Percentiles rank a stretch among this genome's conserved stretches.
phyloP scores from a whole-genome alignment of 2,329 filamentous ascomycete genomes.

The Aureobasidium sp. region DNA sequence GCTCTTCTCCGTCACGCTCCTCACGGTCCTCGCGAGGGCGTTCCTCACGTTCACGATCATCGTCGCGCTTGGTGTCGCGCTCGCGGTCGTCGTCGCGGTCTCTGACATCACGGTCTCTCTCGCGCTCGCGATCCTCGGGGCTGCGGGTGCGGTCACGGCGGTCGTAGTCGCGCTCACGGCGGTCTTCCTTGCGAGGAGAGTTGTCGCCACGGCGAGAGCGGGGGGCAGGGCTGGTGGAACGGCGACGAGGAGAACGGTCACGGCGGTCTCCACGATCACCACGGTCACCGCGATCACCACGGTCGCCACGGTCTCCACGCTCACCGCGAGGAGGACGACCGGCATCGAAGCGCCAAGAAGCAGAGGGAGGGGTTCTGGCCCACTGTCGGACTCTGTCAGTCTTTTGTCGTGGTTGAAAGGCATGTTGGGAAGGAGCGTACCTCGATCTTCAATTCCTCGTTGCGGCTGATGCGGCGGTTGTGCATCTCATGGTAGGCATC shows the following conservation, averaged over 20 bases:
- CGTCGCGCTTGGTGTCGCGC: conserved; percentile 64
- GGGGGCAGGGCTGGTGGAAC: conserved; percentile 61
- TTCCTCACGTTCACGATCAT: conserved; percentile 43
- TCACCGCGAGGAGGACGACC: conserved; percentile 34
- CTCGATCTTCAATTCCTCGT: conserved; percentile 96
- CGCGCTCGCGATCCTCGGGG: conserved; percentile 57
- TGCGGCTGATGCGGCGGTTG: conserved; percentile 94
- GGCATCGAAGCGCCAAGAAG: conserved; percentile 96
- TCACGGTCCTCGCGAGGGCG: conserved; percentile 37
- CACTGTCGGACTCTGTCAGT: conserved; percentile 52
- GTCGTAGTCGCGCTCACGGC: conserved; percentile 64
- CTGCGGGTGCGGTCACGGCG: conserved; percentile 63
- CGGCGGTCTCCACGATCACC: conserved; percentile 25
- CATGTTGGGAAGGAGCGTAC: conserved; percentile 41
- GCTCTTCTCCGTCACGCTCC: conserved; percentile 39
- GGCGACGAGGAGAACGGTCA: conserved; percentile 51
- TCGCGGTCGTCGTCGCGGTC: conserved; percentile 42
- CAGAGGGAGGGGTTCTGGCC: conserved; percentile 95
- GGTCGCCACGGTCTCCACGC: neutral
- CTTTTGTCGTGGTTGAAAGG: neutral
- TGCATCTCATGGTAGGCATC: conserved; percentile 99
- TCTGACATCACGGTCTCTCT: conserved; percentile 49
- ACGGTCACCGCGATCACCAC: neutral
- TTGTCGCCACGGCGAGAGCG: conserved; percentile 63
- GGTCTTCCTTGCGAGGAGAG: conserved; percentile 54